Conservation (phyloP, 2,329 filamentous ascomycete genomes). For the Pestalotiopsis fici region DNA sequence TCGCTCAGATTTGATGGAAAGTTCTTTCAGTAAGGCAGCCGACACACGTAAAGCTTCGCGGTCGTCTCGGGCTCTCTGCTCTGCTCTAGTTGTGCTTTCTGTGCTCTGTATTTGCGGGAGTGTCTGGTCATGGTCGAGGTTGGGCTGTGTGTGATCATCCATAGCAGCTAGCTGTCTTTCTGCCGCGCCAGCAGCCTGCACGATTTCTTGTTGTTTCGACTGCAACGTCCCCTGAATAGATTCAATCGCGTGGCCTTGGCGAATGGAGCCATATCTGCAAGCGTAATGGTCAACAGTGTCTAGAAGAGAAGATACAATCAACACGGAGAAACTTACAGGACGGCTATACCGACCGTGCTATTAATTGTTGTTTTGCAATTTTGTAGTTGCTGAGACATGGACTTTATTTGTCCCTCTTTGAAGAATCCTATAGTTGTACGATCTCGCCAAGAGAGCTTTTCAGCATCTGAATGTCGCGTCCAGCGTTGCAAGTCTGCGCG, state of each 20-base stretch:
- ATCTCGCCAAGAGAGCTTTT: neutral
- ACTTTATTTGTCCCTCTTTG: neutral
- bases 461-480: neutral
- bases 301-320: too few species aligned
- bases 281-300: neutral
- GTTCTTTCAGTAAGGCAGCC: neutral
- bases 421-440: neutral
- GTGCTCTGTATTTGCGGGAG: too few species aligned
- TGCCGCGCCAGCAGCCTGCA: neutral
- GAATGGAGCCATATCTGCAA: neutral
- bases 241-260: neutral
- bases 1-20: neutral
- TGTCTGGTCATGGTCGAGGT: too few species aligned
- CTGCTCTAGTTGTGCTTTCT: neutral
- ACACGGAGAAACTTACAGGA: neutral
- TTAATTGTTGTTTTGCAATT: neutral
- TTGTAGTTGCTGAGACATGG: neutral
- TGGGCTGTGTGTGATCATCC: neutral
- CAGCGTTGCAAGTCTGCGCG: neutral
- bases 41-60: neutral
- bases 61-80: neutral
- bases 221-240: neutral
- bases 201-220: neutral
- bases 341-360: neutral
- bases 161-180: neutral